Percentiles rank a stretch among this genome's conserved stretches.
phyloP scores from a whole-genome alignment of 2,329 filamentous ascomycete species.

The Orbilia oligospora region DNA sequence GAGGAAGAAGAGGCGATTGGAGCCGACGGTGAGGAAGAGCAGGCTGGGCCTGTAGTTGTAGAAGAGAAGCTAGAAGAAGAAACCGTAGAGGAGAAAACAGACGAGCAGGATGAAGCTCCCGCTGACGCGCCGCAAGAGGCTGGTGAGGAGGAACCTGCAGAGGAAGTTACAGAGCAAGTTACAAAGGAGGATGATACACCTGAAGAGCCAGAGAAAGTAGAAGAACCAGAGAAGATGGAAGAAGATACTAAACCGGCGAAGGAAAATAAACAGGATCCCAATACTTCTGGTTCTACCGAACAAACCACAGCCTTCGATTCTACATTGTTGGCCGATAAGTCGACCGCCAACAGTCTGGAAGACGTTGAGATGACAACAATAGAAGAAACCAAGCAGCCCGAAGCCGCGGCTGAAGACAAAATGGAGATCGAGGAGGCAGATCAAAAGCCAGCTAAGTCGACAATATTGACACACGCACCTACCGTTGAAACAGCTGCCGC shows the following conservation, averaged over 20 bases:
- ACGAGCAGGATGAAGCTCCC: constrained; percentile 24
- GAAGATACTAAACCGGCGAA: constrained; percentile 25
- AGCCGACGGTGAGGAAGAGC: constrained; percentile 54
- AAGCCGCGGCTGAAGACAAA: constrained; percentile 59
- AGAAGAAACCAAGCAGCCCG: constrained; percentile 25
- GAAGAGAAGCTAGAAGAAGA: constrained; percentile 49
- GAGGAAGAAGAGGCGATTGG: neutral
- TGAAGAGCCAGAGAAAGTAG: constrained; percentile 10
- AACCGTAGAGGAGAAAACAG: constrained; percentile 40
- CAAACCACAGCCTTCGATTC: constrained; percentile 17
- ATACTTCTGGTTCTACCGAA: constrained; percentile 34
- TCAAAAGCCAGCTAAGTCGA: constrained; percentile 48
- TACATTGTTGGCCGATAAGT: constrained; percentile 34
- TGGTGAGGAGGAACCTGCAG: constrained; percentile 23
- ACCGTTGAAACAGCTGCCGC: constrained; percentile 48
- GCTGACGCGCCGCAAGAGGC: constrained; percentile 27
- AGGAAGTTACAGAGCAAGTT: neutral
- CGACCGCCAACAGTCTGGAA: constrained; percentile 31
- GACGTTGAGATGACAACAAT: constrained; percentile 30
- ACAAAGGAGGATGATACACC: constrained; percentile 4
- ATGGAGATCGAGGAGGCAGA: constrained; percentile 25
- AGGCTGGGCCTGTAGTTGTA: constrained; percentile 65
- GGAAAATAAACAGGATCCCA: constrained; percentile 38
- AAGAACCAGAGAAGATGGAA: constrained; percentile 33
- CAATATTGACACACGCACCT: constrained; percentile 2